Percentiles rank a stretch among this genome's conserved stretches.
phyloP scores from a whole-genome alignment of 352 stramenopile species.

The Aphanomyces invadans region DNA sequence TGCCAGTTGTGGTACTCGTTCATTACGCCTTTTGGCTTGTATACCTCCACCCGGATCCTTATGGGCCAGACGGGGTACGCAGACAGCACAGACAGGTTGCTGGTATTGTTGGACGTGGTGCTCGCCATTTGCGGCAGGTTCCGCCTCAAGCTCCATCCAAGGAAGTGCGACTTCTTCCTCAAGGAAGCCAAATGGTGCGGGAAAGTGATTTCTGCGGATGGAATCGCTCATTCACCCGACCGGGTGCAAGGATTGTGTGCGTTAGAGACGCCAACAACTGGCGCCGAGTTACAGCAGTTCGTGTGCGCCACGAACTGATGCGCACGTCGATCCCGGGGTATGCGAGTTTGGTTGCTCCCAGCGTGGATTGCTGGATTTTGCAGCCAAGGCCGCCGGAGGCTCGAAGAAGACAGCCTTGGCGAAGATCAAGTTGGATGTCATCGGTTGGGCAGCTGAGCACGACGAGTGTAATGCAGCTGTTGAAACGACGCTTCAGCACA shows the following conservation, averaged over 20 bases:
- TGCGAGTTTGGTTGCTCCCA: not conserved
- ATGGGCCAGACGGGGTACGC: constrained; percentile 28
- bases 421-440: not conserved
- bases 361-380: not conserved
- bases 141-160: constrained; percentile 32
- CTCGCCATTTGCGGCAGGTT: constrained; percentile 25
- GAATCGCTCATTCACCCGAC: constrained; percentile 4
- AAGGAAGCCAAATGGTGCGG: constrained; percentile 29
- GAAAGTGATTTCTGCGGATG: constrained; percentile 22
- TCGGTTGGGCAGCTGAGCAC: not conserved
- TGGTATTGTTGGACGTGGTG: constrained; percentile 26
- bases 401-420: not conserved
- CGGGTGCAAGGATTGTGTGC: constrained; percentile 8
- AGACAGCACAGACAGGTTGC: not conserved
- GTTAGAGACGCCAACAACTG: not conserved
- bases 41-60: constrained; percentile 24
- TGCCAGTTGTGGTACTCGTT: constrained; percentile 25
- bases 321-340: constrained; percentile 7
- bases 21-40: constrained; percentile 24
- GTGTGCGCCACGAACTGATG: constrained; percentile 33
- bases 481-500: not conserved
- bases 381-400: not conserved
- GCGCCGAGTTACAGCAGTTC: constrained; percentile 28
- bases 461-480: not conserved
- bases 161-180: constrained; percentile 31